A percentile compares a stretch with the other conserved stretches of the same genome.
These are phyloP conservation scores for Fusarium sp. DNA, from an alignment of 2,329 filamentous ascomycete species.

Conservation along the genomic window DNA sequence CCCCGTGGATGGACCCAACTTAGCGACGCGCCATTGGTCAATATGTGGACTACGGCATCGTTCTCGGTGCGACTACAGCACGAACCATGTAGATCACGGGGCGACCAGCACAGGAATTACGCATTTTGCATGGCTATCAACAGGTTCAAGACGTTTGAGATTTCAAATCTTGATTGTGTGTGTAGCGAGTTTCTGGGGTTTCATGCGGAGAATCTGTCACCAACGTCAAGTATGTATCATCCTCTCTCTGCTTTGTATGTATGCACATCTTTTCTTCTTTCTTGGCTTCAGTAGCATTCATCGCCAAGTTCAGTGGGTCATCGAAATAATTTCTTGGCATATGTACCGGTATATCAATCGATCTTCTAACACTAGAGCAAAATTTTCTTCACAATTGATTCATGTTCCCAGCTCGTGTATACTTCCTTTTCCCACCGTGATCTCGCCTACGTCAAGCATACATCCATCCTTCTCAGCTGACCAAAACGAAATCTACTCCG, in stretches of 20 bases:
- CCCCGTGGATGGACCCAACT: conserved; percentile 27
- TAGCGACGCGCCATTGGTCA: neutral
- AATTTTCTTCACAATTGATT: conserved; percentile 1
- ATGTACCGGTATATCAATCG: conserved; percentile 22
- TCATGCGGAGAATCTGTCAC: conserved; percentile 16
- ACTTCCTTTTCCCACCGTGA: no score
- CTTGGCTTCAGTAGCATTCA: conserved; percentile 17
- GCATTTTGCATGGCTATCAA: neutral
- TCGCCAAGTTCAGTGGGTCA: conserved; percentile 32
- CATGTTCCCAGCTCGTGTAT: neutral
- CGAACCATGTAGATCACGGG: conserved; percentile 29
- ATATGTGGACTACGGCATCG: conserved; percentile 39
- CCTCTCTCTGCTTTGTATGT: no score
- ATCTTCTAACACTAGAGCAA: conserved; percentile 5
- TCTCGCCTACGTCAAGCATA: conserved; percentile 6
- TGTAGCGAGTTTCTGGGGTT: conserved; percentile 33
- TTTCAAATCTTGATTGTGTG: conserved; percentile 28
- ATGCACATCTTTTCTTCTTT: neutral
- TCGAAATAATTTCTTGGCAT: conserved; percentile 26
- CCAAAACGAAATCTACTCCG: conserved; percentile 2
- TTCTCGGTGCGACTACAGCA: conserved; percentile 40
- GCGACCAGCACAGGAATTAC: neutral
- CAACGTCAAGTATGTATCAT: neutral
- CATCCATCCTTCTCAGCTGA: neutral
- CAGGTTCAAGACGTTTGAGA: conserved; percentile 5